These are phyloP conservation scores for Mycoemilia scoparia DNA, from an alignment of 192 early-diverging fungal genomes.

Conservation along the genomic window DNA sequence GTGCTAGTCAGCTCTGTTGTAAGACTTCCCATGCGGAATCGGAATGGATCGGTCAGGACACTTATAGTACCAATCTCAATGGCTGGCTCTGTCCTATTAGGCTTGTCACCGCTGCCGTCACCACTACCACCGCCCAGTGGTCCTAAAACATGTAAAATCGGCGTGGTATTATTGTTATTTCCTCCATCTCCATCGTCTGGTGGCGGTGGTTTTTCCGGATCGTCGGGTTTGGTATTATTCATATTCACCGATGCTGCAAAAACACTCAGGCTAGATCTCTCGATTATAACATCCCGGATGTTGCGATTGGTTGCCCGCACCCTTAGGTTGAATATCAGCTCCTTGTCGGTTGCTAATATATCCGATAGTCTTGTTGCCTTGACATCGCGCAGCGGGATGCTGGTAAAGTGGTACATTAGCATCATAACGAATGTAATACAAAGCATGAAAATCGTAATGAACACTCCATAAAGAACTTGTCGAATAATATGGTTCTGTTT, in stretches of 20 bases:
- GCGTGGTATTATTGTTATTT: too few relatives aligned
- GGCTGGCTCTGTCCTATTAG: constrained; percentile 19
- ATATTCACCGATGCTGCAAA: constrained; percentile 35
- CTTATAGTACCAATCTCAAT: constrained; percentile 26
- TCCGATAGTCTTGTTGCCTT: constrained; percentile 28
- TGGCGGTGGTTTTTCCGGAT: constrained; percentile 1
- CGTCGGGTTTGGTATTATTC: constrained; percentile 8
- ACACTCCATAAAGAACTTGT: constrained; percentile 8
- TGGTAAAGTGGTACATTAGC: constrained; percentile 26
- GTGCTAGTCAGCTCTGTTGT: constrained; percentile 18
- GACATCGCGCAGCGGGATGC: constrained; percentile 27
- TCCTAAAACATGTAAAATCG: too few relatives aligned
- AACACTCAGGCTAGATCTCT: constrained; percentile 35
- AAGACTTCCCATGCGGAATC: constrained; percentile 20
- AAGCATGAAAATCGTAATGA: constrained; percentile 8
- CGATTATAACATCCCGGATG: constrained; percentile 35
- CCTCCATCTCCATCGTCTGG: background rate
- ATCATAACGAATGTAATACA: constrained; percentile 16
- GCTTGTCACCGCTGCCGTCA: too few relatives aligned
- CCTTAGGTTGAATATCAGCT: constrained; percentile 46
- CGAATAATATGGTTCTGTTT: too few relatives aligned
- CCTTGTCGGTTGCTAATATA: constrained; percentile 46
- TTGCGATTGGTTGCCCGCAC: constrained; percentile 36
- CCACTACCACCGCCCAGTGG: too few relatives aligned
- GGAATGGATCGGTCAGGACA: constrained; percentile 25